phyloP scores from a whole-genome alignment of 2,329 filamentous ascomycete genomes.

The Scopulariopsis brevicaulis region DNA sequence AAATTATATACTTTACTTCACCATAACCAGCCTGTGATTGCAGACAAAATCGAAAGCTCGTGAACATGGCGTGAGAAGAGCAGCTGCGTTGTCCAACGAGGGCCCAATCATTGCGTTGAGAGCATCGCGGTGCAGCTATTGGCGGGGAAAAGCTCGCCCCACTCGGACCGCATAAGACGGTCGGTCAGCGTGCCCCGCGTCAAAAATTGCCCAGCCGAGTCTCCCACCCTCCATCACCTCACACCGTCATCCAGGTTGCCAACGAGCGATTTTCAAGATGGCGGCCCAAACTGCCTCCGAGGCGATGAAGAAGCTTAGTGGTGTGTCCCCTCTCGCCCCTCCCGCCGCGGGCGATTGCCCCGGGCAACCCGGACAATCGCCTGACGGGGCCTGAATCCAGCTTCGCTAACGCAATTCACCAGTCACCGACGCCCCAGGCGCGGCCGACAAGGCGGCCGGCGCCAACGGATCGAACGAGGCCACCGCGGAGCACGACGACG shows the following conservation, averaged over 20 bases:
- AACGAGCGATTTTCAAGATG: constrained; percentile 9
- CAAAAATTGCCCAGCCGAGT: neutral
- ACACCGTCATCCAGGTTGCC: neutral
- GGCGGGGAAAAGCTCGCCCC: too few relatives aligned
- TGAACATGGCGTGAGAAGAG: too few relatives aligned
- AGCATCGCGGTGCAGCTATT: too few relatives aligned
- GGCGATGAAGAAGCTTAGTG: constrained; percentile 15
- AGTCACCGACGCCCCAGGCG: constrained; percentile 20
- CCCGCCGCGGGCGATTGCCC: neutral
- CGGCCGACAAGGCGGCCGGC: constrained; percentile 19
- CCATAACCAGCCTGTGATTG: neutral
- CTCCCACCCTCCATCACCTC: neutral
- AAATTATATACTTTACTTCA: too few relatives aligned
- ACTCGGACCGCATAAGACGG: neutral
- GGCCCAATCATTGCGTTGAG: too few relatives aligned
- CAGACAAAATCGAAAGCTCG: too few relatives aligned
- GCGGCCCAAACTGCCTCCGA: constrained; percentile 15
- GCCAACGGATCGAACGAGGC: constrained; percentile 20
- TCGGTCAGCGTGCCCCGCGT: neutral
- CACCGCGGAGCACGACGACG: constrained; percentile 28
- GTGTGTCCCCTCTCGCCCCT: constrained; percentile 6
- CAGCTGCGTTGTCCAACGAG: too few relatives aligned
- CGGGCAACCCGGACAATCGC: too few relatives aligned
- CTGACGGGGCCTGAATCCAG: too few relatives aligned
- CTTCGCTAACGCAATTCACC: neutral